Evolutionary conservation across 2,329 filamentous ascomycete genomes (phyloP).

Genomic region (Metarhizium sp.): DNA sequence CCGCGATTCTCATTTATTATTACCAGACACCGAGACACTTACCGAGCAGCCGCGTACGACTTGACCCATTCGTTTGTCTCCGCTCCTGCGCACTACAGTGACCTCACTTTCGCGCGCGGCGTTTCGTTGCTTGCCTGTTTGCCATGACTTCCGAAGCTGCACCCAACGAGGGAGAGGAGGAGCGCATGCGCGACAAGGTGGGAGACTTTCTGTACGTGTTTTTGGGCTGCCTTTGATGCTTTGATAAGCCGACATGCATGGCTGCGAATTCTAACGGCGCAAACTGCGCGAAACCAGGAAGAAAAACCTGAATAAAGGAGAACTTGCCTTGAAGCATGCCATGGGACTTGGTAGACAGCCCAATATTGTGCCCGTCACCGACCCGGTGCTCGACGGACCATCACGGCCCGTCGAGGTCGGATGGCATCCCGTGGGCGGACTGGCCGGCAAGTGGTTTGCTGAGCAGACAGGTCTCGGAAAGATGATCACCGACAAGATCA

Average conservation of each 20-base stretch:
- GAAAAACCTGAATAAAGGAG: conserved; percentile 24
- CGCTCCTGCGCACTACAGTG: not conserved
- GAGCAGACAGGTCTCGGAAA: conserved; percentile 45
- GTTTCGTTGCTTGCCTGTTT: too few species aligned
- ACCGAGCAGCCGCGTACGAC: too few species aligned
- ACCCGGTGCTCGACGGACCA: conserved; percentile 20
- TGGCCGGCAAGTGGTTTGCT: conserved; percentile 49
- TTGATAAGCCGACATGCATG: not conserved
- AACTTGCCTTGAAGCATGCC: conserved; percentile 26
- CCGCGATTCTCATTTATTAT: too few species aligned
- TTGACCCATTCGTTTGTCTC: not conserved
- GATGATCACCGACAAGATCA: conserved; percentile 45
- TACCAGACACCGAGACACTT: too few species aligned
- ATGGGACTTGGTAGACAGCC: conserved; percentile 21
- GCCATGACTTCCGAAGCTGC: not conserved
- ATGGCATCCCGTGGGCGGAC: conserved; percentile 49
- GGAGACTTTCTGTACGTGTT: conserved; percentile 21
- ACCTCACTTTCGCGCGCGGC: too few species aligned
- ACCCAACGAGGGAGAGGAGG: conserved; percentile 1
- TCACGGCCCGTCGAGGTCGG: conserved; percentile 37
- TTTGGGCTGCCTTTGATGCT: too few species aligned
- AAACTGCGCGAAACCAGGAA: conserved; percentile 11
- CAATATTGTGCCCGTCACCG: conserved; percentile 20
- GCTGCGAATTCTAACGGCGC: not conserved
- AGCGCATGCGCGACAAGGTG: conserved; percentile 22